Base-by-base conservation (phyloP, 768 basidiomycete genomes). In the Candolleomyces eurysporus region DNA sequence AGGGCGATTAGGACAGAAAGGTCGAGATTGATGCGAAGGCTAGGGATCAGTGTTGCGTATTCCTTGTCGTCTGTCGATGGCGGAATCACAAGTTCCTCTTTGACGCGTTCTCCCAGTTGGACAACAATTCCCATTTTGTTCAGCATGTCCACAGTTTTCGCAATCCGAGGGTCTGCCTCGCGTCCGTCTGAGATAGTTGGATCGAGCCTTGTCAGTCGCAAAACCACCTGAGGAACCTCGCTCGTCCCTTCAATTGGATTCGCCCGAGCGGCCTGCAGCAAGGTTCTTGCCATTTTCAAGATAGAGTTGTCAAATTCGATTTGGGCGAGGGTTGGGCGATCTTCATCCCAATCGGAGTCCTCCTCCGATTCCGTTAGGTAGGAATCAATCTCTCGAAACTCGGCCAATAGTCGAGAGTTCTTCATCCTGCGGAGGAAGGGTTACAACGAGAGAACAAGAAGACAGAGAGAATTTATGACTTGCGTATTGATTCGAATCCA, bases 401-500 rank as follows among this genome's bases (percentile, higher is more conserved):
- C 94, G 36, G 88, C 82, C 5, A 90, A 73, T 31, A 96, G 77
- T 1, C 91, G 86, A 4, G 86, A 79, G 62, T 91, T 91, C 67
- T 90, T 94, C 10, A 89, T 84, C 10, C 92, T 95, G 66, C 0
- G 17, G 40, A 43, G 39, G 30, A n/a, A 40, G 6, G 54, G 46
- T 60, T 45, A 55, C 48, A 58, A 46, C 43, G 58, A 57, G 32
- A 19, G 3, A 26, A 59, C 57, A 51, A 13, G 32, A 19, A 5
- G 36, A 19, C 13, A 58, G 57, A 53, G 16, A 59, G 6, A 5
- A 36, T 36, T 36, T 36, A 32, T 31, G 32, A 84, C 89, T 69
- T 69, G 93, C 93, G 93, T 94, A 73, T 94, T 95, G 40, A 95
- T 83, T 65, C 92, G 83, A 45, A 92, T 86, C 94, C 94, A 96